Base-by-base conservation (phyloP, 73 alveolate genomes). In the Blepharisma stoltei region DNA sequence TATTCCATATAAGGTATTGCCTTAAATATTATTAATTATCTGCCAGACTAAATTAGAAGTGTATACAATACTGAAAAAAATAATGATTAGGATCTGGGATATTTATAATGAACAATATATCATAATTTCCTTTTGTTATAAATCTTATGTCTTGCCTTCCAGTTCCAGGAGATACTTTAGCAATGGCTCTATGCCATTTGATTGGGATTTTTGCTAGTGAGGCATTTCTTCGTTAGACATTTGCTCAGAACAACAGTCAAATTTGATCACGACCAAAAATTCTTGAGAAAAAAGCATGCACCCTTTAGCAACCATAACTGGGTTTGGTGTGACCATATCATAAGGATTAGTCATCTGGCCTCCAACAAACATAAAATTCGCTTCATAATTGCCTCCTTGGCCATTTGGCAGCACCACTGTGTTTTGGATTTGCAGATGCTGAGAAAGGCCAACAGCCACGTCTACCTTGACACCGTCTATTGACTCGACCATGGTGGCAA, bases 391-490 rank as follows among this genome's bases (percentile, higher is more conserved):
- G 37, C 79, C 79, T 18, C 67, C 67, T 44, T 25, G 79, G 4
- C 79, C 79, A n/a, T 38, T 71, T 7, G 55, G 79, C 45, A 69
- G 41, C 20, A 46, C 75, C 79, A 47, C 11, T 9, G 65, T 18
- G 21, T 25, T 69, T 2, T 71, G 27, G 27, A 69, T 7, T 69
- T 69, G 65, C 21, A 69, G 38, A 38, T 43, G 69, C 45, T 69
- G 79, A 38, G 67, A 44, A 7, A 69, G 38, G 5, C 67, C 79
- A 1, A 69, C 9, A n/a, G 54, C 79, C 0, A 69, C 14, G 38
- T 69, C 79, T 9, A 69, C 79, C 27, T 46, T 69, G 14, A 69
- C 55, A n/a, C 79, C 79, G 11, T 69, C 79, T 14, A 69, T 7
- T 37, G 79, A 53, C 79, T 69, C 79, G 20, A 69, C 55, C 55